These are phyloP conservation scores for Globisporangium polare DNA, from an alignment of 352 stramenopile genomes.

Conservation along the genomic window DNA sequence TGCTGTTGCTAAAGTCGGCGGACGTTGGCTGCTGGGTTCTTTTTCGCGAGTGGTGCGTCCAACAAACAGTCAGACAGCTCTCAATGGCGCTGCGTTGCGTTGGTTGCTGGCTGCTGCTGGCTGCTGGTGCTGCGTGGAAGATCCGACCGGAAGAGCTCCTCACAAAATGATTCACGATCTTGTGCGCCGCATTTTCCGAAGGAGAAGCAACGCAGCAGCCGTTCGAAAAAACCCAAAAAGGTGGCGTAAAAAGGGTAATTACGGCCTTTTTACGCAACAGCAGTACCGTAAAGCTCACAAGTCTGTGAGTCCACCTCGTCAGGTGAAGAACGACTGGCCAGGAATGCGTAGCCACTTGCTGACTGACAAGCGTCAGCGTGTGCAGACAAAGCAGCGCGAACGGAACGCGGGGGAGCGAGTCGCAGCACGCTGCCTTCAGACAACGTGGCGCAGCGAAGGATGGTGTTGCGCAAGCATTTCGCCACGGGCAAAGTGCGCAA, in stretches of 20 bases:
- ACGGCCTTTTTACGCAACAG: neutral
- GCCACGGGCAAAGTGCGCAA: neutral
- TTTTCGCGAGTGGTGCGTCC: constrained; percentile 6
- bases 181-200: constrained; percentile 6
- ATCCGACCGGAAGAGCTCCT: constrained; percentile 1
- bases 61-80: neutral
- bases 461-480: neutral
- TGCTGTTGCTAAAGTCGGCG: neutral
- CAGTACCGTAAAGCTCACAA: neutral
- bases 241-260: neutral
- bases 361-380: neutral
- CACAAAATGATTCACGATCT: constrained; percentile 10
- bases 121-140: neutral
- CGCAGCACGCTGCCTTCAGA: too few species aligned
- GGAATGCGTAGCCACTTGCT: neutral
- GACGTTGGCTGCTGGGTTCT: constrained; percentile 2
- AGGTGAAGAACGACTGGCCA: neutral
- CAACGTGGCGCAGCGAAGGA: neutral
- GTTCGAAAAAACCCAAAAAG: constrained; percentile 2
- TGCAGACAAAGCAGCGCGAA: neutral
- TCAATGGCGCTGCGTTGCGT: neutral
- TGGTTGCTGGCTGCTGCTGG: too few species aligned
- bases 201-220: too few species aligned
- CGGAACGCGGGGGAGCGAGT: too few species aligned
- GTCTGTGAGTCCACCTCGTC: too few species aligned